phyloP scores from a whole-genome alignment of 768 basidiomycete genomes.

The Lactarius pseudohatsudake region DNA sequence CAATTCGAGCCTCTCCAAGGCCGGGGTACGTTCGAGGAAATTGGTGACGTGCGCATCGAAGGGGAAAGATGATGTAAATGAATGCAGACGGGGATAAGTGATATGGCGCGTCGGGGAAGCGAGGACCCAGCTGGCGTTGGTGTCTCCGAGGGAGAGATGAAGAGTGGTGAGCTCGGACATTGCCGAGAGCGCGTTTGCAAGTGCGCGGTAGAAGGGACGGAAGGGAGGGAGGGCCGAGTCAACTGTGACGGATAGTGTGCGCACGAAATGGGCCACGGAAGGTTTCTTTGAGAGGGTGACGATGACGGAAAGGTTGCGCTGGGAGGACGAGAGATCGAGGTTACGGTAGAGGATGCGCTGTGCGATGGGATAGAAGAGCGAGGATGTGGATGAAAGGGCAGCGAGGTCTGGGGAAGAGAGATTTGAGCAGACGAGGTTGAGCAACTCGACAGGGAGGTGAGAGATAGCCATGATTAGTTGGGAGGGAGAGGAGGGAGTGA shows the following conservation, averaged over 20 bases:
- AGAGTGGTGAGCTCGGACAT: constrained; percentile 65
- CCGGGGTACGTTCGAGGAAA: constrained; percentile 58
- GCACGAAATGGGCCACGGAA: constrained; percentile 59
- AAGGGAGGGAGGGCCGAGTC: constrained; percentile 44
- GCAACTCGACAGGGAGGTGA: constrained; percentile 59
- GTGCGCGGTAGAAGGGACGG: constrained; percentile 47
- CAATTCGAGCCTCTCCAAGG: constrained; percentile 59
- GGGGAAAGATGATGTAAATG: constrained; percentile 60
- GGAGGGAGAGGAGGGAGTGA: constrained; percentile 6
- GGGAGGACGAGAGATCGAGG: constrained; percentile 46
- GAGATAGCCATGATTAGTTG: constrained; percentile 43
- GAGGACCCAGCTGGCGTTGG: constrained; percentile 54
- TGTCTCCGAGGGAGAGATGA: constrained; percentile 46
- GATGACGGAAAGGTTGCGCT: constrained; percentile 50
- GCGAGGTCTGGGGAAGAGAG: constrained; percentile 43
- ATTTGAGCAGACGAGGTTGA: constrained; percentile 48
- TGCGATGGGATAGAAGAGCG: constrained; percentile 48
- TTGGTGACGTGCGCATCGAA: constrained; percentile 56
- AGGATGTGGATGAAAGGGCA: constrained; percentile 46
- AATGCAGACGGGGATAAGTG: constrained; percentile 49
- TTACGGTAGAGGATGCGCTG: constrained; percentile 64
- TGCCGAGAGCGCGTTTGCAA: constrained; percentile 52
- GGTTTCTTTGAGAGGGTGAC: constrained; percentile 56
- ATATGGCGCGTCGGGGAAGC: constrained; percentile 29
- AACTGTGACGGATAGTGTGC: constrained; percentile 57